Conservation (phyloP, 2,329 filamentous ascomycete species). For the Myriangium duriaei region DNA sequence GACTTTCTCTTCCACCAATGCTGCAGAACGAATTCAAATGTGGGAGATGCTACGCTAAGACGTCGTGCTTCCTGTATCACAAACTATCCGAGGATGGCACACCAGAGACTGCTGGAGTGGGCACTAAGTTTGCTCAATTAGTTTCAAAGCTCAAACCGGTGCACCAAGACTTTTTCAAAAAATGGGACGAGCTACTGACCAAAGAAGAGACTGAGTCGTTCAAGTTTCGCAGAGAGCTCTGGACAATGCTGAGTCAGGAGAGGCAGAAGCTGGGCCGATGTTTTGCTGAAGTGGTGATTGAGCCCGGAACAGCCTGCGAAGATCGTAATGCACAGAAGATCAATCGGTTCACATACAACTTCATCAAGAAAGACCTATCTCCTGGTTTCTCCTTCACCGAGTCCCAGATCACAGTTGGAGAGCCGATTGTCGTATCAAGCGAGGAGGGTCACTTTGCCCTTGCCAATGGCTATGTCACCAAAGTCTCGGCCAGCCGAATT, state of each 20-base stretch:
- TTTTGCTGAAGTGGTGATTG: slow-evolving; percentile 76
- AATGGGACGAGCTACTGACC: slow-evolving; percentile 86
- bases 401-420: slow-evolving; percentile 74
- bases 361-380: slow-evolving; percentile 53
- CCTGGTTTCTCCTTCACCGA: slow-evolving; percentile 72
- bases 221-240: slow-evolving; percentile 77
- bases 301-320: slow-evolving; percentile 61
- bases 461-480: slow-evolving; percentile 79
- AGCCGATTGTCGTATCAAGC: slow-evolving; percentile 92
- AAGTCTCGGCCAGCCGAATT: slow-evolving; percentile 62
- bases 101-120: slow-evolving; percentile 68
- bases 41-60: slow-evolving; percentile 78
- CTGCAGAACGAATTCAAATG: slow-evolving; percentile 71
- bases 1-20: slow-evolving; percentile 75
- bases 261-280: slow-evolving; percentile 81
- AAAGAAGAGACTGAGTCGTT: slow-evolving; percentile 88
- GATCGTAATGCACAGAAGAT: slow-evolving; percentile 57
- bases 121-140: slow-evolving; percentile 68
- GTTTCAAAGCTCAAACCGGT: slow-evolving; percentile 46
- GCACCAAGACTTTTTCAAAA: slow-evolving; percentile 66
- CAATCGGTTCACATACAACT: slow-evolving; percentile 79
- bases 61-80: slow-evolving; percentile 85
- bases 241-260: slow-evolving; percentile 87
- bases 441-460: slow-evolving; percentile 91
- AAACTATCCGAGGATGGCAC: slow-evolving; percentile 76